A percentile compares a stretch with the other conserved stretches of the same genome.
phyloP scores from a whole-genome alignment of 2,329 filamentous ascomycete genomes.

The Colletotrichum eleusines region DNA sequence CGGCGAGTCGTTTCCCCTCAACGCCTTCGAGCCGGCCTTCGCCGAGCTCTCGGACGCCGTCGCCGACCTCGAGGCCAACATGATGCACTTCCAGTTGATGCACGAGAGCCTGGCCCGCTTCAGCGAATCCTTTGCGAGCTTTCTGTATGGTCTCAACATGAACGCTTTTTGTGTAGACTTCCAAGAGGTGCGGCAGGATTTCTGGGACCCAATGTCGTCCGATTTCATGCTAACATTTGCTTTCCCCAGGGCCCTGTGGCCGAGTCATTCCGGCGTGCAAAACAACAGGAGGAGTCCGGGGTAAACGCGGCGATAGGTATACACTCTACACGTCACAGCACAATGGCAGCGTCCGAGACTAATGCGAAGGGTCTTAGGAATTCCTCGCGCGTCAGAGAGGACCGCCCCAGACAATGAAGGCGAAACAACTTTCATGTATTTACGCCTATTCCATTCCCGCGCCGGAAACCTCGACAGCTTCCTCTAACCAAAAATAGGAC shows the following conservation, averaged over 20 bases:
- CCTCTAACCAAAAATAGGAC: slow-evolving; percentile 68
- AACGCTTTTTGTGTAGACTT: slow-evolving; percentile 99
- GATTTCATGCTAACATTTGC: slow-evolving; percentile 9
- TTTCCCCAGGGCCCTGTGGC: slow-evolving; percentile 76
- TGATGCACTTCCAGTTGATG: slow-evolving; percentile 97
- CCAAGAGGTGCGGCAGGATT: slow-evolving; percentile 74
- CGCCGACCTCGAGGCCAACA: slow-evolving; percentile 95
- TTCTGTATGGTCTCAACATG: slow-evolving; percentile 97
- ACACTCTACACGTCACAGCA: not conserved
- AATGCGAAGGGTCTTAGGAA: slow-evolving; percentile 1
- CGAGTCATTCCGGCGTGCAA: slow-evolving; percentile 82
- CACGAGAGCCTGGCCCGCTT: slow-evolving; percentile 94
- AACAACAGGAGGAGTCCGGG: slow-evolving; percentile 63
- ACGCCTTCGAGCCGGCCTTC: slow-evolving; percentile 88
- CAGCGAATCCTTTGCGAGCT: slow-evolving; percentile 94
- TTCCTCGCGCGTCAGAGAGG: slow-evolving; percentile 43
- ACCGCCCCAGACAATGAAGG: slow-evolving; percentile 58
- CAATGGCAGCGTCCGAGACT: not conserved
- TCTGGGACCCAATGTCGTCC: not conserved
- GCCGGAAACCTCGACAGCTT: slow-evolving; percentile 5
- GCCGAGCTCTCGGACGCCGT: slow-evolving; percentile 94
- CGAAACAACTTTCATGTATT: slow-evolving; percentile 87
- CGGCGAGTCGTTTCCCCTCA: slow-evolving; percentile 75
- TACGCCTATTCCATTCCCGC: not conserved
- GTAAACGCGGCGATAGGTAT: slow-evolving; percentile 20